Evolutionary conservation across 768 basidiomycete species (phyloP).

Genomic region (Tulasnella sp.): DNA sequence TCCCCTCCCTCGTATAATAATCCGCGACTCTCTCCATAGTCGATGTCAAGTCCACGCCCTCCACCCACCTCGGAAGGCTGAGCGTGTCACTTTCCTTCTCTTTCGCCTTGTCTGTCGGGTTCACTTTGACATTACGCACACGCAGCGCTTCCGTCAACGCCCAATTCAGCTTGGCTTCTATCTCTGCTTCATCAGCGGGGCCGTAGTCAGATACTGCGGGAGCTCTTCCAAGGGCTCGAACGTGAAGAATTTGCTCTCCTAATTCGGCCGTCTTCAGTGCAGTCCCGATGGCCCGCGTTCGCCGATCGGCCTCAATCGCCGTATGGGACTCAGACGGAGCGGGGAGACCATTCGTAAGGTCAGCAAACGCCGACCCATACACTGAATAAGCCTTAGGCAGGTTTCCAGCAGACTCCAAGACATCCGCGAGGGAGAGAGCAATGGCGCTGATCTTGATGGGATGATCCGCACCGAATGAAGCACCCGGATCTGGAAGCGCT

Average conservation of each 20-base stretch:
- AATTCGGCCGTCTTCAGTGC: conserved; percentile 8
- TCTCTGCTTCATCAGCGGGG: background rate
- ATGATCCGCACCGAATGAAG: background rate
- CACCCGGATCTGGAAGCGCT: background rate
- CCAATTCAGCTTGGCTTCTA: conserved; percentile 3
- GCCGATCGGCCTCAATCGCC: background rate
- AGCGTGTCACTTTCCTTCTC: conserved; percentile 5
- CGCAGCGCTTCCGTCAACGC: background rate
- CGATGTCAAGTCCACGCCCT: conserved; percentile 16
- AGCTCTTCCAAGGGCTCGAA: background rate
- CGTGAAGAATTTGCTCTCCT: background rate
- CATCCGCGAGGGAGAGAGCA: background rate
- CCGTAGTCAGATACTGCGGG: background rate
- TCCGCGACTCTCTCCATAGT: conserved; percentile 16
- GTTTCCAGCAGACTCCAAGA: background rate
- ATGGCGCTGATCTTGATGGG: background rate
- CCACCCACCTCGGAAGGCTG: conserved; percentile 16
- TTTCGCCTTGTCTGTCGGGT: background rate
- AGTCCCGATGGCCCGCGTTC: background rate
- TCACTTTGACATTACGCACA: background rate
- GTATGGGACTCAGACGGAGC: background rate
- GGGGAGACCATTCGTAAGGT: background rate
- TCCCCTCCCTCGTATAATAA: conserved; percentile 17
- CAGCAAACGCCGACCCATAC: background rate
- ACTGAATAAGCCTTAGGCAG: background rate